These are phyloP conservation scores for Picochlorum sp. DNA, from an alignment of 139 green algal genomes.

Conservation along the genomic window DNA sequence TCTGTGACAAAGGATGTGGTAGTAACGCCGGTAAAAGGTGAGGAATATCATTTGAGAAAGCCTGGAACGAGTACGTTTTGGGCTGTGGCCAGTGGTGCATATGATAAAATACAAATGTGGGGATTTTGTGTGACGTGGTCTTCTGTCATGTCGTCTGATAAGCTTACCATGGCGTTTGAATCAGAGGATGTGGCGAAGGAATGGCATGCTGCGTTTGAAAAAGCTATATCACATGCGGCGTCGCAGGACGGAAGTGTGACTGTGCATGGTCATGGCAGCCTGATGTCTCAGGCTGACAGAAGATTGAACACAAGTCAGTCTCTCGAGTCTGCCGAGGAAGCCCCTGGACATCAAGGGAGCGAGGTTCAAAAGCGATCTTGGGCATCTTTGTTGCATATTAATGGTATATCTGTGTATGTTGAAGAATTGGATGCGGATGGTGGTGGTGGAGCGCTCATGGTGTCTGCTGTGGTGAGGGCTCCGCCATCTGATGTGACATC, in stretches of 20 bases:
- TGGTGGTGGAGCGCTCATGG: slow-evolving; percentile 39
- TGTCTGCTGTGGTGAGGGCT: slow-evolving; percentile 33
- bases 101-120: slow-evolving; percentile 16
- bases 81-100: slow-evolving; percentile 20
- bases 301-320: too few relatives aligned
- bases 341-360: too few relatives aligned
- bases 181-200: slow-evolving; percentile 10
- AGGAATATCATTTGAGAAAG: slow-evolving; percentile 22
- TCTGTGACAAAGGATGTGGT: slow-evolving; percentile 7
- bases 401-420: slow-evolving; percentile 28
- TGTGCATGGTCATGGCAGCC: neutral
- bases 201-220: slow-evolving; percentile 17
- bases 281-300: too few relatives aligned
- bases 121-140: slow-evolving; percentile 11
- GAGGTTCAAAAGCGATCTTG: neutral
- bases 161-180: slow-evolving; percentile 12
- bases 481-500: slow-evolving; percentile 26
- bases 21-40: slow-evolving; percentile 6
- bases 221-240: slow-evolving; percentile 6
- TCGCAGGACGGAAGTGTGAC: neutral
- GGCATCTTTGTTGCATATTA: slow-evolving; percentile 24
- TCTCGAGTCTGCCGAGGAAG: too few relatives aligned
- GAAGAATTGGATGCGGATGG: slow-evolving; percentile 27
- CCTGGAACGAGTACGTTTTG: slow-evolving; percentile 21
- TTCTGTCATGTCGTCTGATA: neutral